A percentile compares a stretch with the other conserved stretches of the same genome.
phyloP scores from a whole-genome alignment of 2,329 filamentous ascomycete species.

The Allantophomopsis cytisporea region DNA sequence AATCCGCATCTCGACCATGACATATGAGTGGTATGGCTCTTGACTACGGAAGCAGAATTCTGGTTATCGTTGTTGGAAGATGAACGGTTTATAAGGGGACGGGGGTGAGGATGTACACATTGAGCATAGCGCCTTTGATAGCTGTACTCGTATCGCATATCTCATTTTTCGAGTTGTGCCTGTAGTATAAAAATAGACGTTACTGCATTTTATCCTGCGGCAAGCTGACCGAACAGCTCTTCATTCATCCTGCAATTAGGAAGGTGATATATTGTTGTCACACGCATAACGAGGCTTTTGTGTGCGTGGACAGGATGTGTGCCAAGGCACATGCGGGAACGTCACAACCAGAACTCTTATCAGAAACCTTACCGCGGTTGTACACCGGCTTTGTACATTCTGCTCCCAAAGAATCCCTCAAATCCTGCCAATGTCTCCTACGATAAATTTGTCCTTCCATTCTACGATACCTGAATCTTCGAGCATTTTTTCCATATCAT shows the following conservation, averaged over 20 bases:
- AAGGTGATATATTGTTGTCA: no score
- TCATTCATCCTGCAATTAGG: no score
- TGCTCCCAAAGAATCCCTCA: no score
- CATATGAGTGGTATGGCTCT: no score
- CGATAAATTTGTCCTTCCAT: not conserved
- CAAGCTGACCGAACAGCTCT: no score
- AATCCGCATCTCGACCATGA: not conserved
- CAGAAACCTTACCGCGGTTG: no score
- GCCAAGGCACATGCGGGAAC: no score
- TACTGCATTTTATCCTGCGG: not conserved
- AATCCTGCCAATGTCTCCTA: no score
- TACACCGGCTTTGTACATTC: no score
- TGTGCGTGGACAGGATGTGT: no score
- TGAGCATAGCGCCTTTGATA: conserved; percentile 4
- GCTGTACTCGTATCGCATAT: conserved; percentile 1
- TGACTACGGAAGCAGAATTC: not conserved
- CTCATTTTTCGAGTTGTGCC: conserved; percentile 5
- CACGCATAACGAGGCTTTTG: no score
- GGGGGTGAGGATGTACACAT: conserved; percentile 12
- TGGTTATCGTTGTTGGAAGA: conserved; percentile 7
- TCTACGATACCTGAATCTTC: not conserved
- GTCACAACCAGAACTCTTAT: no score
- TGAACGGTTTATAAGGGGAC: conserved; percentile 2
- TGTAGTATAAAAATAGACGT: conserved; percentile 16
- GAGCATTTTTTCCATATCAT: not conserved